Percentiles rank a stretch among this genome's conserved stretches.
These are phyloP conservation scores for Plasmopara viticola DNA, from an alignment of 352 stramenopile species.

Conservation along the genomic window DNA sequence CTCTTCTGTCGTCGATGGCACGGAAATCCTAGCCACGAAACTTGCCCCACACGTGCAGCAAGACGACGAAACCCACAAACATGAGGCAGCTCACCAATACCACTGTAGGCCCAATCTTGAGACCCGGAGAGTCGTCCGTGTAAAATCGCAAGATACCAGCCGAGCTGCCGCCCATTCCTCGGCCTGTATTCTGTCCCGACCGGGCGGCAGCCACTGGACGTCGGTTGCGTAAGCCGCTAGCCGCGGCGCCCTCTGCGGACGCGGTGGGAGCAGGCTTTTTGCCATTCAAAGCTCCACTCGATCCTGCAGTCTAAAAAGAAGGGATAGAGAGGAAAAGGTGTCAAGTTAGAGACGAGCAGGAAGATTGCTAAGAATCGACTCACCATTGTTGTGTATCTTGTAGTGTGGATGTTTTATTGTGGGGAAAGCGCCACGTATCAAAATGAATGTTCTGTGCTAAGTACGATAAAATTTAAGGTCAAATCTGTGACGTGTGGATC, in stretches of 20 bases:
- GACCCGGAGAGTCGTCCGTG: conserved; percentile 93
- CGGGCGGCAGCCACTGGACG: conserved; percentile 39
- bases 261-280: conserved; percentile 71
- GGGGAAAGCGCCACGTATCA: conserved; percentile 25
- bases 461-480: conserved; percentile 4
- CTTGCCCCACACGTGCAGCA: conserved; percentile 97
- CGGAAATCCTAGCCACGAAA: conserved; percentile 76
- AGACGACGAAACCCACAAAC: conserved; percentile 95
- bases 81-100: conserved; percentile 93
- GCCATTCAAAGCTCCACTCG: conserved; percentile 32
- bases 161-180: conserved; percentile 75
- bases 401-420: conserved; percentile 29
- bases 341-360: neutral
- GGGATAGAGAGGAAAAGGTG: neutral
- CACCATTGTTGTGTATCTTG: conserved; percentile 17
- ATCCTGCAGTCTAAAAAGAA: conserved; percentile 26
- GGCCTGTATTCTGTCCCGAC: conserved; percentile 60
- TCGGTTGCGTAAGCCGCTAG: conserved; percentile 67
- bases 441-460: conserved; percentile 6
- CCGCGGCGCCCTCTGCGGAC: conserved; percentile 51
- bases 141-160: conserved; percentile 96
- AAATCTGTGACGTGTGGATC: conserved; percentile 7
- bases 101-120: conserved; percentile 94
- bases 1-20: conserved; percentile 28
- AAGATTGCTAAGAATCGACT: neutral